Base-by-base conservation (phyloP, 495 filamentous ascomycete species). In the Durotheca rogersii region DNA sequence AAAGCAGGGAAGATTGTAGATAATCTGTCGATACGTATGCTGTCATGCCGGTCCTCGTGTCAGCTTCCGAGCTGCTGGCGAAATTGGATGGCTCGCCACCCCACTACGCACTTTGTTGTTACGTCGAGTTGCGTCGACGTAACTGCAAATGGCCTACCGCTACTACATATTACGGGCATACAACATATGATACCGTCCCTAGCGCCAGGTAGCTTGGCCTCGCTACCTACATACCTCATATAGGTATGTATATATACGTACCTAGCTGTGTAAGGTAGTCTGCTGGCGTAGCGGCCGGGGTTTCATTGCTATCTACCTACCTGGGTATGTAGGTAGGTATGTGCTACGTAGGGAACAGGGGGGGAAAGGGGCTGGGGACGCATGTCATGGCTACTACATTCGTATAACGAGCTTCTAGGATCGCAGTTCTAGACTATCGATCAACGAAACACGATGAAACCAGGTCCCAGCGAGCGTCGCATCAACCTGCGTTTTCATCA, bases 391-490 rank as follows among this genome's bases (percentile, higher is more conserved):
- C 29, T 49, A 56, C 56, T 44, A 44, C 47, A 34, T n/a, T n/a
- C n/a, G n/a, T n/a, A n/a, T n/a, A n/a, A n/a, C 33, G 37, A 32
- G 35, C 31, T 39, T 52, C 47, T 23, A 45, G 42, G 47, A 41
- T 44, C 47, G 33, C 25, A 14, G 57, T 60, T 56, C 51, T 60
- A 60, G 57, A 52, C 47, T 55, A 19, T 15, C 29, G 52, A 60
- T 56, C 47, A 39, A 27, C 46, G 38, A 17, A 41, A 19, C 47
- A 30, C 43, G 23, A 59, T 54, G 50, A 54, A 54, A 59, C 50
- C 41, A 2, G 50, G 33, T 41, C 56, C 14, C 23, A 41, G 41
- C 46, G 36, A 59, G 37, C 16, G 56, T 59, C 41, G 41, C 56
- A 59, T 59, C 45, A 45, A n/a, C 12, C 21, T 19, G 36, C 56